phyloP scores from a whole-genome alignment of 2,329 filamentous ascomycete genomes.

The Ceratocystis lukuohia region DNA sequence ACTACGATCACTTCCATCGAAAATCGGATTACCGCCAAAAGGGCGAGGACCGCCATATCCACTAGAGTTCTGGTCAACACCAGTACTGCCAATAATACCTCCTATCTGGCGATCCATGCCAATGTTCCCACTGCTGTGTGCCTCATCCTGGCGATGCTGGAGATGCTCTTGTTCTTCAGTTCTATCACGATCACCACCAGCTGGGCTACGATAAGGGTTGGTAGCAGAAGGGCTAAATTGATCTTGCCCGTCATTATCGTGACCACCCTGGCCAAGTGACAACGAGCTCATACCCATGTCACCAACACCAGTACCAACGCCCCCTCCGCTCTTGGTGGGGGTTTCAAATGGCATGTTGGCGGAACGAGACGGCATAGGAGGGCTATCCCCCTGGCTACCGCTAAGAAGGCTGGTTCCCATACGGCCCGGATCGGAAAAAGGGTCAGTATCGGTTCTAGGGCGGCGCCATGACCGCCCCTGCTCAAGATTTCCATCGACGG shows the following conservation, averaged over 20 bases:
- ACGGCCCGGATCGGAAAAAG: slow-evolving; percentile 54
- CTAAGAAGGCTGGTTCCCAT: slow-evolving; percentile 25
- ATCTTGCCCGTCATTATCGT: slow-evolving; percentile 39
- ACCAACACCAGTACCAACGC: slow-evolving; percentile 25
- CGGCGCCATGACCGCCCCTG: slow-evolving; percentile 44
- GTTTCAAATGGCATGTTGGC: slow-evolving; percentile 26
- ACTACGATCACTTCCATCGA: slow-evolving; percentile 73
- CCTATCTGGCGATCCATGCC: slow-evolving; percentile 13
- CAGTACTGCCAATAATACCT: slow-evolving; percentile 10
- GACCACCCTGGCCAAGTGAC: slow-evolving; percentile 43
- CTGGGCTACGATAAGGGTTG: slow-evolving; percentile 88
- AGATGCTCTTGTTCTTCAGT: slow-evolving; percentile 42
- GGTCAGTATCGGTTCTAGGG: slow-evolving; percentile 59
- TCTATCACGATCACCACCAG: slow-evolving; percentile 50
- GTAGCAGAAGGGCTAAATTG: slow-evolving; percentile 86
- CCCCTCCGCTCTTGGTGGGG: slow-evolving; percentile 33
- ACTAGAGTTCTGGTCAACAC: slow-evolving; percentile 29
- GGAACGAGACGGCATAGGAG: slow-evolving; percentile 26
- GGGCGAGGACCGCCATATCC: slow-evolving; percentile 44
- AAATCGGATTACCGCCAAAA: slow-evolving; percentile 34
- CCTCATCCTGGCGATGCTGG: slow-evolving; percentile 38
- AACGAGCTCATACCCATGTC: slow-evolving; percentile 52
- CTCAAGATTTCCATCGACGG: slow-evolving; percentile 22
- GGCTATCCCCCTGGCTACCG: slow-evolving; percentile 58
- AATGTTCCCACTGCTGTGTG: slow-evolving; percentile 30